Conservation (phyloP, 208 protist genomes). For the Vickermania spadyakhi region DNA sequence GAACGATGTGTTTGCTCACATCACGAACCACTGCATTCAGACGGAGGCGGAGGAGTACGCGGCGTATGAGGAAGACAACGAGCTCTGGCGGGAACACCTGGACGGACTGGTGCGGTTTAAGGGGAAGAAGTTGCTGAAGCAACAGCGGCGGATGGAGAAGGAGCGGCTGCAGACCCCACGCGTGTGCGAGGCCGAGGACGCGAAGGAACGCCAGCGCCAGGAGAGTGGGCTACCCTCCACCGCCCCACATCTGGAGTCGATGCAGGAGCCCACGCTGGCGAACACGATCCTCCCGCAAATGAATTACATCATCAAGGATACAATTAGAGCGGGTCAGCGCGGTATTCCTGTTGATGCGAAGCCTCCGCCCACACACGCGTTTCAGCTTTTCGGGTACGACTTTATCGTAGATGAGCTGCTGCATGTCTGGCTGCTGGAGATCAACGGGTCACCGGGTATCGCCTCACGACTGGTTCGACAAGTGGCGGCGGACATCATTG, state of each 20-base stretch:
- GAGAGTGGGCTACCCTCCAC: neutral
- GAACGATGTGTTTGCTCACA: slow-evolving; percentile 14
- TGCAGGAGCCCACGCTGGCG: slow-evolving; percentile 19
- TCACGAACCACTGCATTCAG: slow-evolving; percentile 67
- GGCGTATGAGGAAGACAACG: slow-evolving; percentile 49
- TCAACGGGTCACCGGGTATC: slow-evolving; percentile 50
- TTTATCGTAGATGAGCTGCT: slow-evolving; percentile 57
- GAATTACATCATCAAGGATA: slow-evolving; percentile 57
- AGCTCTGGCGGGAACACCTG: slow-evolving; percentile 70
- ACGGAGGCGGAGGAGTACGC: slow-evolving; percentile 15
- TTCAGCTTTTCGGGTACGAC: slow-evolving; percentile 70
- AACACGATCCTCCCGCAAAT: slow-evolving; percentile 66
- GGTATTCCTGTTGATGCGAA: slow-evolving; percentile 30
- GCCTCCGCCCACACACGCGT: slow-evolving; percentile 27
- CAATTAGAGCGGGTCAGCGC: slow-evolving; percentile 29
- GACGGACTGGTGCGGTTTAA: slow-evolving; percentile 75
- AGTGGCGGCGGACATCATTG: slow-evolving; percentile 71
- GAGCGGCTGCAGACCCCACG: slow-evolving; percentile 3
- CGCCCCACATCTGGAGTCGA: neutral
- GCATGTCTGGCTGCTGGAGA: slow-evolving; percentile 59
- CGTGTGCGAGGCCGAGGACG: neutral
- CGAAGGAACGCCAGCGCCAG: neutral
- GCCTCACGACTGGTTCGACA: slow-evolving; percentile 36
- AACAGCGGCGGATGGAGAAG: slow-evolving; percentile 17
- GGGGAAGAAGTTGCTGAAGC: slow-evolving; percentile 18